Evolutionary conservation across 108 stramenopile genomes (phyloP).

Genomic region (Cyclotella sp.): DNA sequence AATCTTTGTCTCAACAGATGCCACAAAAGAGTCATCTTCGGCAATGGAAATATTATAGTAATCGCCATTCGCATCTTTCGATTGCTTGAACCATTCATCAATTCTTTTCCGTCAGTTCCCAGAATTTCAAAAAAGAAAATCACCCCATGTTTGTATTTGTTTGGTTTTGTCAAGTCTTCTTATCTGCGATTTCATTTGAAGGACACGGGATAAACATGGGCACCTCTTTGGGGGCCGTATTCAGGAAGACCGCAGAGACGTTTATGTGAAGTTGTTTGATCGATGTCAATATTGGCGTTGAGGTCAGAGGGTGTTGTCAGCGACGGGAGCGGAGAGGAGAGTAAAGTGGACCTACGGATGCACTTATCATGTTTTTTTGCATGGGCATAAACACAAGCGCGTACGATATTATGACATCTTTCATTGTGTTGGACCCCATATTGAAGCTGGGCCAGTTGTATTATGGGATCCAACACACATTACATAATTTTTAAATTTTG

Average conservation of each 20-base stretch:
- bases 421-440: too few species aligned
- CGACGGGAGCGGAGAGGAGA: neutral
- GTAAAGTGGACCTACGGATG: neutral
- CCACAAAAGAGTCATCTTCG: slow-evolving; percentile 25
- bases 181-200: slow-evolving; percentile 28
- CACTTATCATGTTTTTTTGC: too few species aligned
- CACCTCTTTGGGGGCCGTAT: neutral
- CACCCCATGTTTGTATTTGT: slow-evolving; percentile 33
- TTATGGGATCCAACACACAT: too few species aligned
- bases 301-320: neutral
- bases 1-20: slow-evolving; percentile 16
- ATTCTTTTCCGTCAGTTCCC: slow-evolving; percentile 17
- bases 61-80: slow-evolving; percentile 25
- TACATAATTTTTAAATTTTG: too few species aligned
- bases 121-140: slow-evolving; percentile 43
- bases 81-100: slow-evolving; percentile 34
- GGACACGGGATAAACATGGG: neutral
- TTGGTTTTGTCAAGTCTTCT: slow-evolving; percentile 38
- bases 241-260: neutral
- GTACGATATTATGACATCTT: too few species aligned
- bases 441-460: too few species aligned
- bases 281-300: neutral
- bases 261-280: neutral
- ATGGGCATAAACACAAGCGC: too few species aligned
- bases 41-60: slow-evolving; percentile 34